Evolutionary conservation across 2,329 filamentous ascomycete species (phyloP).

Genomic region (Colletotrichum liriopes): DNA sequence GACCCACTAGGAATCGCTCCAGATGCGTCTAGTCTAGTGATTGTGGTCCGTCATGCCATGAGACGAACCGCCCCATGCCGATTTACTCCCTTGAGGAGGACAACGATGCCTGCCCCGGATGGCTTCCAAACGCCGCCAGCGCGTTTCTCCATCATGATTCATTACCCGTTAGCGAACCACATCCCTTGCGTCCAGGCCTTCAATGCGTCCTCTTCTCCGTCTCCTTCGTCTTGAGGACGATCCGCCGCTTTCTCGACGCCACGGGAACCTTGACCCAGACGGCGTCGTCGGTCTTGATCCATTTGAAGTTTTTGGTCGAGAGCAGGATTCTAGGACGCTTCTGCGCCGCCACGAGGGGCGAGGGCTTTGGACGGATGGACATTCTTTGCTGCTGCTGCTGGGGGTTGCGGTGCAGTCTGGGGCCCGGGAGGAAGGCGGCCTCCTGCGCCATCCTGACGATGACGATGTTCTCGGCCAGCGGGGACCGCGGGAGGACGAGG

Average conservation of each 20-base stretch:
- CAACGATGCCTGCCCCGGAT: neutral
- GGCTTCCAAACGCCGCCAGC: neutral
- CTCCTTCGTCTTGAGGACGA: conserved; percentile 6
- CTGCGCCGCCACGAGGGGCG: neutral
- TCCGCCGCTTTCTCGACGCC: neutral
- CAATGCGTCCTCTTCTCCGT: neutral
- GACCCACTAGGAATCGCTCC: neutral
- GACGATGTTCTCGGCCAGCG: neutral
- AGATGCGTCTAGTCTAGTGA: neutral
- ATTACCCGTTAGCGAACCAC: neutral
- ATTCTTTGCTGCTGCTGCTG: neutral
- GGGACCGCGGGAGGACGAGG: neutral
- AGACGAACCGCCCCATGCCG: neutral
- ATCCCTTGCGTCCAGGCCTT: neutral
- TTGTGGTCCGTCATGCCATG: neutral
- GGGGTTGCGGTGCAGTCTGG: neutral
- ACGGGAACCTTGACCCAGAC: conserved; percentile 1
- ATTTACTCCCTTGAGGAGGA: neutral
- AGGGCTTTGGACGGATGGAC: neutral
- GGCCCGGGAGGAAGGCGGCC: neutral
- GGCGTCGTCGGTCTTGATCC: neutral
- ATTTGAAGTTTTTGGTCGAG: conserved; percentile 21
- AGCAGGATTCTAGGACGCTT: conserved; percentile 15
- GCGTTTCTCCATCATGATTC: neutral
- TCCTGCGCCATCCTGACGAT: neutral